Percentiles rank a stretch among this genome's conserved stretches.
Evolutionary conservation across 2,329 filamentous ascomycete genomes (phyloP).

Genomic region (Colletotrichum destructivum): DNA sequence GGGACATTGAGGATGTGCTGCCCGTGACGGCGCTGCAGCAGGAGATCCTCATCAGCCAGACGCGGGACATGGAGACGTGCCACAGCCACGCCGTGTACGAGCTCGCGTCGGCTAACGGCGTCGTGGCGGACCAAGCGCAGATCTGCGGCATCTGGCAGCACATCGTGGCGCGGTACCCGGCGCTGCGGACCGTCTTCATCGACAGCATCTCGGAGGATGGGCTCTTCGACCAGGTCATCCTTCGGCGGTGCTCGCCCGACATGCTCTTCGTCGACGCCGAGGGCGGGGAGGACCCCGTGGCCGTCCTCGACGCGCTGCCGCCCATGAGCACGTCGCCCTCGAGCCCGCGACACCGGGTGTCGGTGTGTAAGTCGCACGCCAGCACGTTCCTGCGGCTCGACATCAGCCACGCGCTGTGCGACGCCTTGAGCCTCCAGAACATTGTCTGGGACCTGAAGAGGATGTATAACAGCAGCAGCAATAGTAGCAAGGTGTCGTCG

Average conservation of each 20-base stretch:
- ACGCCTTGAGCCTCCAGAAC: conserved; percentile 60
- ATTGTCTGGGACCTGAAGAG: conserved; percentile 64
- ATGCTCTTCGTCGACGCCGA: conserved; percentile 69
- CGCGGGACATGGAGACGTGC: conserved; percentile 57
- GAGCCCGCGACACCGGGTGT: conserved; percentile 65
- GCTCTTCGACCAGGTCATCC: conserved; percentile 65
- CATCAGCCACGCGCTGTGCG: conserved; percentile 66
- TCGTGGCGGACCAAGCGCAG: conserved; percentile 58
- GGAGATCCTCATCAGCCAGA: conserved; percentile 64
- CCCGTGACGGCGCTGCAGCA: conserved; percentile 65
- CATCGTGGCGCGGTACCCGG: conserved; percentile 61
- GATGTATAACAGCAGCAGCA: conserved; percentile 57
- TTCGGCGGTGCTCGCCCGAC: conserved; percentile 62
- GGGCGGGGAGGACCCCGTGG: conserved; percentile 55
- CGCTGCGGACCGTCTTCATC: conserved; percentile 66
- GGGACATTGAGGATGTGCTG: conserved; percentile 65
- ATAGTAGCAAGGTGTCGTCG: conserved; percentile 45
- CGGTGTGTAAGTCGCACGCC: conserved; percentile 62
- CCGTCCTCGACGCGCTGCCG: conserved; percentile 59
- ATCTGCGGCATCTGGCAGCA: conserved; percentile 67
- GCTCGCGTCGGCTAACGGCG: conserved; percentile 56
- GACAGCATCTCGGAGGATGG: conserved; percentile 65
- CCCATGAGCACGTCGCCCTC: conserved; percentile 54
- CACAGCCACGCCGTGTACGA: conserved; percentile 65
- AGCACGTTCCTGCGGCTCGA: conserved; percentile 66